phyloP scores from a whole-genome alignment of 2,329 filamentous ascomycete species.

The Botrytis cinerea region DNA sequence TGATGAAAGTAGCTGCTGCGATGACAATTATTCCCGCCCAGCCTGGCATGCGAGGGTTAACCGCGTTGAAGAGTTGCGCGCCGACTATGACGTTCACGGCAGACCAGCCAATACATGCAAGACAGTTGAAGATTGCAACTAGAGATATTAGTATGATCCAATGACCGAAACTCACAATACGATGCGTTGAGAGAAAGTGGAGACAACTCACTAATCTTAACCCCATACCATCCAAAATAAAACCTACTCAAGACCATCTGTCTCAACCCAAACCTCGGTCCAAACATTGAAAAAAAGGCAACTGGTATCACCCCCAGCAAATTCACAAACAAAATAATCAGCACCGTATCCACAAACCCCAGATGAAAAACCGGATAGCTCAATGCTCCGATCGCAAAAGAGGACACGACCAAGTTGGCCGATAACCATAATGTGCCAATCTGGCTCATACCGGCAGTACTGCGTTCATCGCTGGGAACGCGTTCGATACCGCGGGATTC shows the following conservation, averaged over 20 bases:
- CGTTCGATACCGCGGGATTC: conserved; percentile 77
- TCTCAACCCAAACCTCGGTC: conserved; percentile 70
- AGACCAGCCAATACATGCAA: conserved; percentile 74
- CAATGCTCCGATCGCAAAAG: conserved; percentile 74
- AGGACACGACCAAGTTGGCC: conserved; percentile 75
- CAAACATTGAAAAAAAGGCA: conserved; percentile 76
- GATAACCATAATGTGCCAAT: conserved; percentile 75
- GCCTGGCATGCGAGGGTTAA: conserved; percentile 69
- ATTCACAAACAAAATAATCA: conserved; percentile 76
- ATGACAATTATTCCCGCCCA: conserved; percentile 76
- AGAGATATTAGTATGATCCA: background rate
- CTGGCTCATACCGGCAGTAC: conserved; percentile 64
- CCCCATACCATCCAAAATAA: conserved; percentile 73
- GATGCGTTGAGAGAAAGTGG: conserved; percentile 11
- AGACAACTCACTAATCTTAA: conserved; percentile 60
- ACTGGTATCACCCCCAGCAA: conserved; percentile 71
- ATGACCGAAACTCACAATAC: conserved; percentile 8
- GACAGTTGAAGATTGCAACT: conserved; percentile 69
- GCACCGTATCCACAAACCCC: conserved; percentile 71
- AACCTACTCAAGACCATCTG: conserved; percentile 81
- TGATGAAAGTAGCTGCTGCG: conserved; percentile 63
- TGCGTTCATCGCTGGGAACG: conserved; percentile 69
- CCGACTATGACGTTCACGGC: conserved; percentile 79
- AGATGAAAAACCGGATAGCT: conserved; percentile 68
- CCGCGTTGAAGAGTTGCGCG: conserved; percentile 73